phyloP scores from a whole-genome alignment of 129 eudicot genomes.

The Flaveria robusta region DNA sequence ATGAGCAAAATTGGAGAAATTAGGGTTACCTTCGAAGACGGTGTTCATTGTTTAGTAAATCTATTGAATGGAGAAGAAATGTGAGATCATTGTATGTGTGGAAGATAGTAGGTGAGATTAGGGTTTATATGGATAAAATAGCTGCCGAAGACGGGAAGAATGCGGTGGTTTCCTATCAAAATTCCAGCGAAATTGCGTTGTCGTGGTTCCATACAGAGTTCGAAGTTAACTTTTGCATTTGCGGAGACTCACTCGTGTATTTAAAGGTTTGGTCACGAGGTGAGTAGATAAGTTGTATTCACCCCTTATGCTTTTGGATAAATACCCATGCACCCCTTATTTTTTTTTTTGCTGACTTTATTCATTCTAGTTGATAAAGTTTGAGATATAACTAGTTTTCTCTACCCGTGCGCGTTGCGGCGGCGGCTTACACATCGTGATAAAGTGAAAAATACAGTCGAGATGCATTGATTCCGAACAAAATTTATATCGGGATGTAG shows the following conservation, averaged over 20 bases:
- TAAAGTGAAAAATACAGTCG: too few relatives aligned
- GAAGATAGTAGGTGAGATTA: slow-evolving; percentile 21
- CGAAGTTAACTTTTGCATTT: slow-evolving; percentile 12
- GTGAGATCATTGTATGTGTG: slow-evolving; percentile 14
- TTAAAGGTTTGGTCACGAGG: slow-evolving; percentile 30
- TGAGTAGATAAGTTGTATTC: background rate
- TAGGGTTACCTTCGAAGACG: slow-evolving; percentile 45
- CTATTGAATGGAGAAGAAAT: slow-evolving; percentile 4
- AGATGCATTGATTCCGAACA: too few relatives aligned
- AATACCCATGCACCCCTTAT: background rate
- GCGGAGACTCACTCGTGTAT: slow-evolving; percentile 8
- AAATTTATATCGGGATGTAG: too few relatives aligned
- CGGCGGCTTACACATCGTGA: too few relatives aligned
- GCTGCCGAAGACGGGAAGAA: slow-evolving; percentile 28
- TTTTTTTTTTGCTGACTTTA: background rate
- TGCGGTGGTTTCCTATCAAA: slow-evolving; percentile 23
- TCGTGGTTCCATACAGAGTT: slow-evolving; percentile 19
- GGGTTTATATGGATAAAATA: slow-evolving; percentile 23
- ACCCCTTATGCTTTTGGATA: slow-evolving; percentile 9
- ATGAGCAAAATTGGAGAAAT: slow-evolving; percentile 16
- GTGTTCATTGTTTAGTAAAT: slow-evolving; percentile 35
- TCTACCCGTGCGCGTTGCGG: too few relatives aligned
- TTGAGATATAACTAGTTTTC: too few relatives aligned
- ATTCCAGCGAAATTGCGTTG: slow-evolving; percentile 19
- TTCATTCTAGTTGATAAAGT: too few relatives aligned